Base-by-base conservation (phyloP, 2,329 filamentous ascomycete genomes). In the Chaetomium globosum region DNA sequence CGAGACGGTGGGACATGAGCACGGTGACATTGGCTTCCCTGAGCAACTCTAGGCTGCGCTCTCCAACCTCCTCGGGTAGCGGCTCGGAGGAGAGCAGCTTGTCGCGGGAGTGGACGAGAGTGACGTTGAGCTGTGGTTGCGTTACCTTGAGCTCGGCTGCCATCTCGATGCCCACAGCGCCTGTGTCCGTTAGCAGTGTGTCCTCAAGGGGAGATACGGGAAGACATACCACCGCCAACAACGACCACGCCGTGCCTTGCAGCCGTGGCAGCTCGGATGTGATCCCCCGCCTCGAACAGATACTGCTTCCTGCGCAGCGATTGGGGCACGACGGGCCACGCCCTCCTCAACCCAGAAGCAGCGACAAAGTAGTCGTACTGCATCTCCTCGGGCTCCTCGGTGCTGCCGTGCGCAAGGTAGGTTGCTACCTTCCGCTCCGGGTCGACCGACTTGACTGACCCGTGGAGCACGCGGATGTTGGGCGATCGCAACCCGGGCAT, bases 91-190 rank as follows among this genome's bases (percentile, higher is more conserved):
- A 92, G 8, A 94, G 81, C 1, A 94, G 83, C 71, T 85, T 85
- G 30, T 83, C 80, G 23, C 89, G 82, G 4, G 90, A 93, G 74
- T 94, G 91, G 4, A 92, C 85, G 1, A 95, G 83, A 0, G 86
- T 90, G n/a, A 94, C 87, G 49, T 83, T 83, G 61, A 86, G 79
- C 12, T 83, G 72, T 0, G 91, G 90, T 67, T 88, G 82, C 28
- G 87, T 79, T 54, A 85, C 75, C 76, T 93, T 93, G 61, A 93
- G 80, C 77, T 95, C 91, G 1, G 89, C 87, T 0, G 91, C 90
- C 83, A 94, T 92, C 75, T 94, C 91, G 62, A 93, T 87, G 9
- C 91, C 91, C 1, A 93, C 91, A 7, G 91, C 91, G 58, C 89
- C 83, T 85, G 64, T n/a, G 52, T 5, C 12, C 26, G 13, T 30